Evolutionary conservation across 306 rosid species (phyloP).

Genomic region (Trifolium pratense): DNA sequence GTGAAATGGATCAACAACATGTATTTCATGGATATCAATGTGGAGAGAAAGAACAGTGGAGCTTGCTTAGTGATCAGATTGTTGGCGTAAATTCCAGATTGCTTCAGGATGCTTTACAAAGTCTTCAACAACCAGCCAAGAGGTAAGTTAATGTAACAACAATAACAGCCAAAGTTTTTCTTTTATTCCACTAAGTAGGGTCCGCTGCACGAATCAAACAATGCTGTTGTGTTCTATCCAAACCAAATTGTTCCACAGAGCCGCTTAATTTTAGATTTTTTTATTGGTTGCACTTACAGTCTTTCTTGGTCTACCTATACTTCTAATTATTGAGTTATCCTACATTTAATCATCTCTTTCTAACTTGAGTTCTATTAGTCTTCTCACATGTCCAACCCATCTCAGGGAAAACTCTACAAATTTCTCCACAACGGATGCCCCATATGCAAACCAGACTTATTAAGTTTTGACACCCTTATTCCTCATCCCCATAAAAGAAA

Average conservation of each 20-base stretch:
- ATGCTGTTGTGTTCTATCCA: not conserved
- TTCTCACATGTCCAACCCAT: conserved; percentile 25
- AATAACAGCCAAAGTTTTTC: not conserved
- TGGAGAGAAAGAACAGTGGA: conserved; percentile 83
- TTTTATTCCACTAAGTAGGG: not conserved
- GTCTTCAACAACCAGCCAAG: conserved; percentile 56
- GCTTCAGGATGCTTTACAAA: conserved; percentile 68
- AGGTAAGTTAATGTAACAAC: conserved; percentile 57
- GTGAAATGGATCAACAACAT: conserved; percentile 85
- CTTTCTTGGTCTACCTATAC: conserved; percentile 26
- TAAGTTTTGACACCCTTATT: conserved; percentile 20
- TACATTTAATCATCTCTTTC: conserved; percentile 17
- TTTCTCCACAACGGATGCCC: not conserved
- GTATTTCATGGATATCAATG: conserved; percentile 74
- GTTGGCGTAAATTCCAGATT: conserved; percentile 70
- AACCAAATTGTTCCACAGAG: conserved; percentile 3
- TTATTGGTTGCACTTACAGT: not conserved
- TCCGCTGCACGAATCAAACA: conserved; percentile 11
- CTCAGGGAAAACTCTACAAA: conserved; percentile 1
- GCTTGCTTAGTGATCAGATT: conserved; percentile 83
- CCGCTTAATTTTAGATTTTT: conserved; percentile 3
- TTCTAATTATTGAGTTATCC: conserved; percentile 22
- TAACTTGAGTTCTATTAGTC: conserved; percentile 22
- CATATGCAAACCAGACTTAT: conserved; percentile 22
- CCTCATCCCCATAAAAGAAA: conserved; percentile 6